phyloP scores from a whole-genome alignment of 1,284 basidiomycete species.

The Ceratobasidium sp. region DNA sequence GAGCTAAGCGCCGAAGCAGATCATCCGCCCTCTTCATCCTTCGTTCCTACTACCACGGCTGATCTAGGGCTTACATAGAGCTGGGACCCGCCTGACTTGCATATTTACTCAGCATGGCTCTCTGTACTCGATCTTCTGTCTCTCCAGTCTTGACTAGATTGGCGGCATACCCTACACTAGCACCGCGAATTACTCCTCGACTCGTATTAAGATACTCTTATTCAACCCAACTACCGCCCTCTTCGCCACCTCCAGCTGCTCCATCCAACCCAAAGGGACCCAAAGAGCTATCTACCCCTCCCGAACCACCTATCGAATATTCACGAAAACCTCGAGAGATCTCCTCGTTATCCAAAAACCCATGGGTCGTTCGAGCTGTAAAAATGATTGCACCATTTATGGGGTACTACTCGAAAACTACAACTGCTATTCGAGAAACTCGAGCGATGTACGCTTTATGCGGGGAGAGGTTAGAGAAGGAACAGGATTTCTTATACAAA shows the following conservation, averaged over 20 bases:
- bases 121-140: neutral
- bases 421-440: constrained; percentile 50
- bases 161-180: neutral
- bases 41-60: neutral
- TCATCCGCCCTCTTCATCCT: neutral
- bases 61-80: no score
- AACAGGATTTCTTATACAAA: constrained; percentile 74
- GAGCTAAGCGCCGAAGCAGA: neutral
- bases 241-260: neutral
- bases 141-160: neutral
- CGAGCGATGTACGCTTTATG: constrained; percentile 48
- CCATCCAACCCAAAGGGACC: constrained; percentile 22
- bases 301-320: constrained; percentile 39
- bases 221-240: neutral
- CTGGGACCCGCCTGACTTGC: no score
- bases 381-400: constrained; percentile 46
- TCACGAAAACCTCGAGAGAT: constrained; percentile 30
- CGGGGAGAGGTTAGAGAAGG: constrained; percentile 67
- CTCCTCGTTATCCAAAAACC: constrained; percentile 33
- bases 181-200: constrained; percentile 10
- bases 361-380: constrained; percentile 44
- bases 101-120: constrained; percentile 1
- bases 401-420: constrained; percentile 49
- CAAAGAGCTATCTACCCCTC: constrained; percentile 1
- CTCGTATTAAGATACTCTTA: constrained; percentile 20